Evolutionary conservation across 306 rosid species (phyloP).

Genomic region (Quercus dentata): DNA sequence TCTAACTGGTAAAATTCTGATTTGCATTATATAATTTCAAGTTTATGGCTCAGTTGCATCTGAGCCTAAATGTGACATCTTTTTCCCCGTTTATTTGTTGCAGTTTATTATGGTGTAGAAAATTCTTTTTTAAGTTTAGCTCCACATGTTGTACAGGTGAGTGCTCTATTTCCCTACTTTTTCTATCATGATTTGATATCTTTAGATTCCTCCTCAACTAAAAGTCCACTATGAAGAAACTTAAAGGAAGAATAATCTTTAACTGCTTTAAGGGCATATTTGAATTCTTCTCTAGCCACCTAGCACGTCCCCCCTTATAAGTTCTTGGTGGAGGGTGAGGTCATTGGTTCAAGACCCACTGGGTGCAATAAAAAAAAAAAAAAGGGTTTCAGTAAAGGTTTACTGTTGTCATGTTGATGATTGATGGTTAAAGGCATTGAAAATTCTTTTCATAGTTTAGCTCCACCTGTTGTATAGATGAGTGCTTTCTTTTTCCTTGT

Average conservation of each 20-base stretch:
- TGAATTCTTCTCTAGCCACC: no score
- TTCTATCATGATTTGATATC: background rate
- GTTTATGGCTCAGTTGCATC: slow-evolving; percentile 14
- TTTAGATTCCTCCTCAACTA: background rate
- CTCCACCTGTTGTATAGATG: slow-evolving; percentile 46
- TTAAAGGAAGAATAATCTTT: background rate
- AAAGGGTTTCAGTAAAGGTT: no score
- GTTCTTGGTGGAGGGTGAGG: no score
- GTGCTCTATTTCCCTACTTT: slow-evolving; percentile 1
- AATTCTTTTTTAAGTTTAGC: slow-evolving; percentile 63
- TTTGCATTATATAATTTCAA: slow-evolving; percentile 4
- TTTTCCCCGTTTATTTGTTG: slow-evolving; percentile 22
- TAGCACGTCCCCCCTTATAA: no score
- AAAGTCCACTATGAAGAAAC: background rate
- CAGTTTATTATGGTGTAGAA: slow-evolving; percentile 84
- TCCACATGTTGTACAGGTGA: slow-evolving; percentile 83
- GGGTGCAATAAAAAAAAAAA: no score
- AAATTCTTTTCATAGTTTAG: no score
- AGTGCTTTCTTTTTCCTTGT: slow-evolving; percentile 4
- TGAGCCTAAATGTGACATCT: slow-evolving; percentile 23
- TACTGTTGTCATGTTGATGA: no score
- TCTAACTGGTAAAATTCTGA: slow-evolving; percentile 58
- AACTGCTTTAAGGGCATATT: background rate
- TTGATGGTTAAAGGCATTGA: no score
- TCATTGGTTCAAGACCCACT: no score